Evolutionary conservation across 202 grass and related monocot species (phyloP).

Genomic region (Panicum hallii): DNA sequence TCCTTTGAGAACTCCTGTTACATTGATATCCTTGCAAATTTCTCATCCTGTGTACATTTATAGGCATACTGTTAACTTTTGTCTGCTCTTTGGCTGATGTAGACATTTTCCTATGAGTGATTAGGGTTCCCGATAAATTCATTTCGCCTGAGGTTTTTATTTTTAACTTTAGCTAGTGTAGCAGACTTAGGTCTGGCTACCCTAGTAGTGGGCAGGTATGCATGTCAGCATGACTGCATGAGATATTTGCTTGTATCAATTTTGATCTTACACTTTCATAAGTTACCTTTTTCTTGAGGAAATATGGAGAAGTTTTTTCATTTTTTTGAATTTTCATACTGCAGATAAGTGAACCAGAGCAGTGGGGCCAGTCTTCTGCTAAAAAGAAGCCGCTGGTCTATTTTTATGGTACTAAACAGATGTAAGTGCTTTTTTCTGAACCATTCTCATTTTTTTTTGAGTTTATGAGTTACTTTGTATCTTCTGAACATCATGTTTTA

Average conservation of each 20-base stretch:
- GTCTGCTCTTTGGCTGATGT: slow-evolving; percentile 12
- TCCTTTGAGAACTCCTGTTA: slow-evolving; percentile 10
- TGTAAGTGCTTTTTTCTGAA: slow-evolving; percentile 70
- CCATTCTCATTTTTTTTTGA: neutral
- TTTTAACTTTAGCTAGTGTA: neutral
- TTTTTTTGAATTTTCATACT: slow-evolving; percentile 42
- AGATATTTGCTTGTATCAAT: neutral
- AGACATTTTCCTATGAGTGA: slow-evolving; percentile 6
- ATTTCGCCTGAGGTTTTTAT: slow-evolving; percentile 6
- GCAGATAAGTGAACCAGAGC: slow-evolving; percentile 95
- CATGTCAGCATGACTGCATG: neutral
- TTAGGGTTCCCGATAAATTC: slow-evolving; percentile 1
- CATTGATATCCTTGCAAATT: neutral
- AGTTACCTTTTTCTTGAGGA: neutral
- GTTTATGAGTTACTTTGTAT: slow-evolving; percentile 25
- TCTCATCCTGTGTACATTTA: slow-evolving; percentile 25
- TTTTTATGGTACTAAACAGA: slow-evolving; percentile 99
- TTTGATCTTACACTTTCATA: neutral
- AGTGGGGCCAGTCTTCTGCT: slow-evolving; percentile 75
- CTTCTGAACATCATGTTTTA: slow-evolving; percentile 6
- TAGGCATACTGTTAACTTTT: slow-evolving; percentile 20
- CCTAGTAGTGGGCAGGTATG: neutral
- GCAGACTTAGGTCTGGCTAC: neutral
- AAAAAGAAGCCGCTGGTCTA: slow-evolving; percentile 95
- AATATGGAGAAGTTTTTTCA: slow-evolving; percentile 25